Percentiles rank a stretch among this genome's conserved stretches.
Evolutionary conservation across 2,329 filamentous ascomycete species (phyloP).

Genomic region (Trematosphaeria pertusa): DNA sequence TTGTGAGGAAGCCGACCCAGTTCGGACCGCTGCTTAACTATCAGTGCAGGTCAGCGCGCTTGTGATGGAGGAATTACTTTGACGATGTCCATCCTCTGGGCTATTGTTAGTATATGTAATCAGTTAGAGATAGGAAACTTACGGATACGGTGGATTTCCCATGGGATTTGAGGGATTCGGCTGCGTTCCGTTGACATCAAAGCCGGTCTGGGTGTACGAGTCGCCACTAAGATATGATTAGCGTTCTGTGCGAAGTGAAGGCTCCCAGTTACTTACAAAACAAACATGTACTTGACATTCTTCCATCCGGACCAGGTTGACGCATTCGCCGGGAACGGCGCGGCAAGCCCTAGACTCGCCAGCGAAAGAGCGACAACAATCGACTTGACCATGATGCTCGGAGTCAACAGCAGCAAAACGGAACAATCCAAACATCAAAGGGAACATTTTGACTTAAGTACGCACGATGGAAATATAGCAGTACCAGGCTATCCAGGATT

Average conservation of each 20-base stretch:
- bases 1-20: constrained; percentile 12
- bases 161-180: constrained; percentile 9
- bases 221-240: constrained; percentile 29
- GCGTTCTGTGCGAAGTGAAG: too few relatives aligned
- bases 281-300: constrained; percentile 43
- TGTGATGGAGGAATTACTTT: constrained; percentile 15
- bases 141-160: constrained; percentile 10
- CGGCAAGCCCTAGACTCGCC: constrained; percentile 26
- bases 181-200: constrained; percentile 6
- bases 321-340: constrained; percentile 17
- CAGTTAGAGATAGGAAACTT: neutral
- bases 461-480: constrained; percentile 10
- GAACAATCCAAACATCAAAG: constrained; percentile 3
- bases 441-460: constrained; percentile 16
- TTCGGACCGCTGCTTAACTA: constrained; percentile 11
- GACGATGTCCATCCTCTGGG: constrained; percentile 41
- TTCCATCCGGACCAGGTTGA: constrained; percentile 42
- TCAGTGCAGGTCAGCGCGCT: constrained; percentile 64
- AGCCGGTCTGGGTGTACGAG: constrained; percentile 11
- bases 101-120: constrained; percentile 7
- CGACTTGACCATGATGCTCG: constrained; percentile 21
- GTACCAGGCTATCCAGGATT: constrained; percentile 20
- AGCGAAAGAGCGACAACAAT: constrained; percentile 31
- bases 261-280: constrained; percentile 43
- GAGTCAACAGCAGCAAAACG: neutral